A percentile compares a stretch with the other conserved stretches of the same genome.
These are phyloP conservation scores for Camelina hispida DNA, from an alignment of 345 rosid species.

Conservation along the genomic window DNA sequence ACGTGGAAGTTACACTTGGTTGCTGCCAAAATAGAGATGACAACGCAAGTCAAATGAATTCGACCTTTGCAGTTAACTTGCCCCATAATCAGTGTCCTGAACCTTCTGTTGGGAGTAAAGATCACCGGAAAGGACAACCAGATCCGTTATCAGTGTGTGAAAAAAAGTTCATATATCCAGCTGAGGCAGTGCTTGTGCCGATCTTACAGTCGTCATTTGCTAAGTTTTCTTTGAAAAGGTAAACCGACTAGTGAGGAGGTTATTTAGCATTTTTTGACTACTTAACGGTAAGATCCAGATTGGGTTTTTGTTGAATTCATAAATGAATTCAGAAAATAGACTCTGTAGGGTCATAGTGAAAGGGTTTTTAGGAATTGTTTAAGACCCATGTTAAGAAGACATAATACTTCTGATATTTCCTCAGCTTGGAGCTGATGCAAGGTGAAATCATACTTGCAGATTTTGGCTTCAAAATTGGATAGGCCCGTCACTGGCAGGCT, in stretches of 20 bases:
- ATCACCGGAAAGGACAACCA: constrained; percentile 57
- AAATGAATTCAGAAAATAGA: constrained; percentile 24
- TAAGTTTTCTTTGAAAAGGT: constrained; percentile 91
- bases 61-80: constrained; percentile 51
- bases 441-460: constrained; percentile 61
- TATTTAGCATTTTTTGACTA: constrained; percentile 32
- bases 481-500: constrained; percentile 89
- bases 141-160: constrained; percentile 53
- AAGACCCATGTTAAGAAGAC: constrained; percentile 33
- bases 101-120: constrained; percentile 60
- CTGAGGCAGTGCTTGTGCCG: constrained; percentile 92
- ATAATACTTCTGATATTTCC: constrained; percentile 29
- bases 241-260: constrained; percentile 31
- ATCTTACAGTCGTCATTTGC: constrained; percentile 82
- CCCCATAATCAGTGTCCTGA: constrained; percentile 66
- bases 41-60: constrained; percentile 51
- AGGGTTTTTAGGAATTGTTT: constrained; percentile 25
- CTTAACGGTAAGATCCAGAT: constrained; percentile 26
- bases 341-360: constrained; percentile 26
- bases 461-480: constrained; percentile 99
- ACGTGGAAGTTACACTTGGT: constrained; percentile 88
- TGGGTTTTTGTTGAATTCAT: constrained; percentile 25
- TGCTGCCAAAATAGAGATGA: constrained; percentile 58
- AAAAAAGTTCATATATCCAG: constrained; percentile 82
- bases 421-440: constrained; percentile 45